Base-by-base conservation (phyloP, 2,329 filamentous ascomycete genomes). In the Neonectria ditissima region DNA sequence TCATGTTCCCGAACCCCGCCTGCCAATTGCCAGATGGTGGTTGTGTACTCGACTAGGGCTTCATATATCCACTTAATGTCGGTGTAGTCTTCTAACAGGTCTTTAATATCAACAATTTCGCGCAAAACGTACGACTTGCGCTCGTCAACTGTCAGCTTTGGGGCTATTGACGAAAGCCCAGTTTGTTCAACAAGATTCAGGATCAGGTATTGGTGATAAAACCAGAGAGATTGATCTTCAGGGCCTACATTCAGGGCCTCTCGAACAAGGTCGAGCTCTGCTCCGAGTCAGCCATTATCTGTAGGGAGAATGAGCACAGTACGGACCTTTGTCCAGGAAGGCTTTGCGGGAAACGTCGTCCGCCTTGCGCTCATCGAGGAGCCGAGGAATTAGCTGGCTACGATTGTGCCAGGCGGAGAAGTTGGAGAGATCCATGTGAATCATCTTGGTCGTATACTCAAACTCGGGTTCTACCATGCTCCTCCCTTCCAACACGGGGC, bases 361-460 rank as follows among this genome's bases (percentile, higher is more conserved):
- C 2, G 92, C 91, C 0, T 83, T 79, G 52, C 92, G 86, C 78
- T 97, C 92, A 18, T 87, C 80, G 53, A 98, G 81, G 20, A 97
- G 79, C 43, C 87, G 86, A 44, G 92, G 88, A 58, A 97, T 96
- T 22, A 98, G 84, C 74, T 92, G 92, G 70, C 91, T 93, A 55
- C 96, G 89, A 74, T 92, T 92, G 77, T 99, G 96, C 95, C 96
- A 98, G 2, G 96, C 96, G 4, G 94, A 97, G 77, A 98, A 99
- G 77, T 99, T 99, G 43, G 92, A 97, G 51, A 99, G 83, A 72
- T 97, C 92, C n/a, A 80, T 82, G 43, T 86, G 82, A 72, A 97
- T 93, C 93, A 95, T 97, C 74, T 88, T 91, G 14, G 91, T 94
- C 1, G 96, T 97, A 78, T 97, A 98, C 37, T 87, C 89, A 69